A percentile compares a stretch with the other conserved stretches of the same genome.
These are phyloP conservation scores for Nemania serpens DNA, from an alignment of 2,329 filamentous ascomycete genomes.

Conservation along the genomic window DNA sequence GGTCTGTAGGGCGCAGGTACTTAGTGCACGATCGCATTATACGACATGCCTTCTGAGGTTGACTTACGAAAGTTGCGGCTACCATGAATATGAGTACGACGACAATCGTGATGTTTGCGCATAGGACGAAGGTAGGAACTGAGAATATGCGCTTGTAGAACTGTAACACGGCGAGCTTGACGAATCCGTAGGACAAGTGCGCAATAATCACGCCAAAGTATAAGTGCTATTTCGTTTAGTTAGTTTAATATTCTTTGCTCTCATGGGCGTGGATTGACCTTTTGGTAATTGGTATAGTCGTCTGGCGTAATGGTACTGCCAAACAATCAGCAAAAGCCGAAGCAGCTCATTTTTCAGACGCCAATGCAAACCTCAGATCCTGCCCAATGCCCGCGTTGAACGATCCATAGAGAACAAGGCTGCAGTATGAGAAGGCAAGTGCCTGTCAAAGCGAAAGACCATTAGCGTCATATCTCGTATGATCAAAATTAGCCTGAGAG, in stretches of 20 bases:
- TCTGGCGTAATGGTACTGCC: conserved; percentile 3
- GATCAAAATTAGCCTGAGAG: neutral
- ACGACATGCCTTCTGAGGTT: too few relatives aligned
- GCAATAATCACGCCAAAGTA: conserved; percentile 11
- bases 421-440: conserved; percentile 6
- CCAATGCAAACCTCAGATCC: conserved; percentile 3
- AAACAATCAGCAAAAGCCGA: conserved; percentile 1
- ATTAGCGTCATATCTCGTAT: neutral
- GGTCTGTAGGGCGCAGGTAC: neutral
- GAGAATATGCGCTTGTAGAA: conserved; percentile 9
- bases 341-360: neutral
- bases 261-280: conserved; percentile 4
- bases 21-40: neutral
- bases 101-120: neutral
- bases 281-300: conserved; percentile 4
- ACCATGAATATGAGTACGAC: too few relatives aligned
- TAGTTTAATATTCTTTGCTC: neutral
- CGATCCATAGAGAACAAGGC: conserved; percentile 10
- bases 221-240: conserved; percentile 7
- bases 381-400: conserved; percentile 7
- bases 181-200: conserved; percentile 9
- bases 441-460: neutral
- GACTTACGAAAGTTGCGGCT: too few relatives aligned
- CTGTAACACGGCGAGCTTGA: conserved; percentile 9
- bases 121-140: conserved; percentile 1